Evolutionary conservation across 78 protist genomes (phyloP).

Genomic region (Ministeria vibrans): DNA sequence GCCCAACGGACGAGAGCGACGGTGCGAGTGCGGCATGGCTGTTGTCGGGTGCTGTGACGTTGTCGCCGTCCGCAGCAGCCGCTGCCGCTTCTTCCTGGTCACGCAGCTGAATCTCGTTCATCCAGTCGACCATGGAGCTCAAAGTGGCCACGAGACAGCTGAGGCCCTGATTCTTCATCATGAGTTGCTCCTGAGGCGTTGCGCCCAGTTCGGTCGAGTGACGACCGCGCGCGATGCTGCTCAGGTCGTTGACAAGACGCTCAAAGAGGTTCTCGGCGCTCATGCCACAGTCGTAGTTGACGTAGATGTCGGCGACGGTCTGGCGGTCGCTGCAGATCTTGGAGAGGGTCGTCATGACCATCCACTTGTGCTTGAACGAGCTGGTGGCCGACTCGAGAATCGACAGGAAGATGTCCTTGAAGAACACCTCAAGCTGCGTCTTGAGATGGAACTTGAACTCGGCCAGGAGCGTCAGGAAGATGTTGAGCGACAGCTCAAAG

Average conservation of each 20-base stretch:
- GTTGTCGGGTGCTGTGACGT: background rate
- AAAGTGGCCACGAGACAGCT: conserved; percentile 62
- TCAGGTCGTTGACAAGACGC: conserved; percentile 57
- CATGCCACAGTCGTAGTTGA: conserved; percentile 94
- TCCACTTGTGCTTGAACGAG: conserved; percentile 76
- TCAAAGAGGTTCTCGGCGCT: conserved; percentile 70
- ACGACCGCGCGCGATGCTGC: conserved; percentile 56
- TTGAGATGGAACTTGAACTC: conserved; percentile 69
- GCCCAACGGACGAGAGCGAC: background rate
- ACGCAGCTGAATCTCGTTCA: background rate
- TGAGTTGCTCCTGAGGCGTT: conserved; percentile 39
- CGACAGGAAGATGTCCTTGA: conserved; percentile 1
- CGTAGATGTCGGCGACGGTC: conserved; percentile 47
- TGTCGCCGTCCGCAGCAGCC: background rate
- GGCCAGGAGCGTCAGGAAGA: conserved; percentile 50
- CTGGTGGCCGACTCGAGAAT: conserved; percentile 72
- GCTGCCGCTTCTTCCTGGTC: background rate
- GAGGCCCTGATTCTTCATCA: conserved; percentile 49
- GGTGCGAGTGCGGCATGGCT: background rate
- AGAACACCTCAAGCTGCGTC: conserved; percentile 70
- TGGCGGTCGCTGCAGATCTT: conserved; percentile 69
- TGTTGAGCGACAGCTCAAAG: conserved; percentile 49
- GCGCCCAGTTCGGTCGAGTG: conserved; percentile 16
- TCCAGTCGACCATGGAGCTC: conserved; percentile 59
- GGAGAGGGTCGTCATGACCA: conserved; percentile 54